Evolutionary conservation across 768 basidiomycete species (phyloP), one percentile per base, ranked within the genome.

Genomic region (Pleurotus eryngii): DNA sequence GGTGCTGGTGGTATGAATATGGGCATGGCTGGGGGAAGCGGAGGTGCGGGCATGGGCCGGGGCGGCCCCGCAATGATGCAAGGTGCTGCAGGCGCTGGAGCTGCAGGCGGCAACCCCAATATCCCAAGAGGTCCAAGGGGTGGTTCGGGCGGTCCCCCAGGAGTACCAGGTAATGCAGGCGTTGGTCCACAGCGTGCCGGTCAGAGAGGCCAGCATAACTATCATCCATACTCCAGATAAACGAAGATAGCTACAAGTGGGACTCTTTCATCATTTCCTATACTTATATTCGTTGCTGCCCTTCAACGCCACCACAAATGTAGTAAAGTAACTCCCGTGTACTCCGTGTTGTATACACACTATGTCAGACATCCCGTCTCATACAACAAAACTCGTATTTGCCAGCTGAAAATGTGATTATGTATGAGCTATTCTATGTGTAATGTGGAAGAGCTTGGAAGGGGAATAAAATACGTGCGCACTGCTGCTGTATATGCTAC

Each of bases 161-260:
- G 72, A 2, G 79, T 82, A 63, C 80, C 76, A 12, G 81, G 78
- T 15, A 40, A 26, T 5, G 72, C 80, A 2, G 81, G 83, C 50
- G 85, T 86, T 53, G 90, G 90, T 0, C 90, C 89, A 3, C 88
- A 90, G 70, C 78, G 90, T 56, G 80, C 83, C 9, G 78, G 84
- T 7, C 85, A 87, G 64, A 74, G 90, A 37, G 89, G 91, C 35
- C 86, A 89, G 65, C 89, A 92, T 70, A 82, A 84, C 61, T 93
- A 88, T 72, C 91, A 92, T 64, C 91, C 91, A 0, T 93, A 93
- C 63, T 86, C 89, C 30, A 86, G 90, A 62, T 90, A 59, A 70
- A 20, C 20, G 39, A 22, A 17, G 26, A 15, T n/a, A 14, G 22
- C 35, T 35, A 11, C 11, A 11, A 11, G 30, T 35, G 30, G 30